These are phyloP conservation scores for Neoboletus subvelutipes DNA, from an alignment of 768 basidiomycete genomes.

Conservation along the genomic window DNA sequence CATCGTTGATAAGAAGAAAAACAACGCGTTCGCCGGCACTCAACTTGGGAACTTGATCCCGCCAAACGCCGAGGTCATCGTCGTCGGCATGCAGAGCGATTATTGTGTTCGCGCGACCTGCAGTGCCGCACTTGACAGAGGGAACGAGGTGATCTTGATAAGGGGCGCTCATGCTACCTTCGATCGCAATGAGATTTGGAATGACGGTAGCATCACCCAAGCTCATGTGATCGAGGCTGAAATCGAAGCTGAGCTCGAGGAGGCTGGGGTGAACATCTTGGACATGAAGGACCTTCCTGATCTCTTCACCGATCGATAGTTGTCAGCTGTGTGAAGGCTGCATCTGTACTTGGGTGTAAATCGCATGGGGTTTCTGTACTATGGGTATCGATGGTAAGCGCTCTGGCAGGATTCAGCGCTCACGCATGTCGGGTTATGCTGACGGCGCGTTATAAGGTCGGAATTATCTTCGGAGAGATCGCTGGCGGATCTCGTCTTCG, in stretches of 20 bases:
- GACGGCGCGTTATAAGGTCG: not conserved
- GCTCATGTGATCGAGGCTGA: conserved; percentile 55
- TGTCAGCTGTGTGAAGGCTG: not conserved
- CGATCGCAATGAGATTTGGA: conserved; percentile 61
- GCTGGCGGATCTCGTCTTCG: not conserved
- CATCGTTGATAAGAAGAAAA: conserved; percentile 65
- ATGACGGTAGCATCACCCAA: conserved; percentile 53
- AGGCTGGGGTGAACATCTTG: conserved; percentile 61
- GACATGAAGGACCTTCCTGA: conserved; percentile 65
- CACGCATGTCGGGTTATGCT: not conserved
- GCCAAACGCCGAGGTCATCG: conserved; percentile 56
- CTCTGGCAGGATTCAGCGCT: not conserved
- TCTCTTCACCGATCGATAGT: conserved; percentile 58
- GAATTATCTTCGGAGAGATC: not conserved
- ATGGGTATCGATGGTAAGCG: conserved; percentile 15
- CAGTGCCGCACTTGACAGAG: conserved; percentile 56
- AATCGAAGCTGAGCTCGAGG: conserved; percentile 66
- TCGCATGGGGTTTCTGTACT: not conserved
- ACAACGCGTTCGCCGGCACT: conserved; percentile 69
- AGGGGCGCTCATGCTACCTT: conserved; percentile 66
- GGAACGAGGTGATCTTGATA: conserved; percentile 66
- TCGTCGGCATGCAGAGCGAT: conserved; percentile 69
- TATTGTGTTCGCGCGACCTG: conserved; percentile 60
- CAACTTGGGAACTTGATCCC: conserved; percentile 49
- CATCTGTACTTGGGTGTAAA: not conserved